A percentile compares a stretch with the other conserved stretches of the same genome.
Evolutionary conservation across 192 early-diverging fungal genomes (phyloP).

Genomic region (Mortierella hygrophila): DNA sequence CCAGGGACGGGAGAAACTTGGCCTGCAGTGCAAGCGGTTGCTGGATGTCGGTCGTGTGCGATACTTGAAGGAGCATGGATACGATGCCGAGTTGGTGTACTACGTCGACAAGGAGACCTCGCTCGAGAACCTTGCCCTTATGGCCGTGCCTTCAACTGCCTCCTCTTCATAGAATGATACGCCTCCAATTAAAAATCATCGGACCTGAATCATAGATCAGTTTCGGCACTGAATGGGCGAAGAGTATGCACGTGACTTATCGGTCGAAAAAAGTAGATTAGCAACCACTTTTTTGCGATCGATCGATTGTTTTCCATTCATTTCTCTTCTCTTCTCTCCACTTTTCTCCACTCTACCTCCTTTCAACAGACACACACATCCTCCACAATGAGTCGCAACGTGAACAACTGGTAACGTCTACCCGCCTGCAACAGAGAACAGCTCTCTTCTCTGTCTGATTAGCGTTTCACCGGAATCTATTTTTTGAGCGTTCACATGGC

Average conservation of each 20-base stretch:
- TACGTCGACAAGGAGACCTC: conserved; percentile 74
- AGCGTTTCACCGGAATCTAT: neutral
- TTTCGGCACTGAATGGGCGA: neutral
- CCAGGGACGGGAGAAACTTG: conserved; percentile 71
- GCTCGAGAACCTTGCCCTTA: conserved; percentile 82
- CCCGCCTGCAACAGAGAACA: neutral
- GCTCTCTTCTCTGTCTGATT: neutral
- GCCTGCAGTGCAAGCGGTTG: conserved; percentile 82
- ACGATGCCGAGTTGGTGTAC: conserved; percentile 79
- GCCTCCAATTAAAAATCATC: neutral
- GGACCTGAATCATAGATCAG: neutral
- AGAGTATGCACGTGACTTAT: neutral
- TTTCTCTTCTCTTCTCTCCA: conserved; percentile 15
- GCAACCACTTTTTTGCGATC: conserved; percentile 11
- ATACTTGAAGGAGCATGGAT: conserved; percentile 69
- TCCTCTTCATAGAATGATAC: neutral
- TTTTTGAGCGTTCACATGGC: neutral
- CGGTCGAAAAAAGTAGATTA: neutral
- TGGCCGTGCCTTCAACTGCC: conserved; percentile 57
- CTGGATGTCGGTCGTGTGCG: conserved; percentile 78
- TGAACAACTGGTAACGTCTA: conserved; percentile 53
- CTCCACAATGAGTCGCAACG: conserved; percentile 23
- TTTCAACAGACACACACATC: neutral
- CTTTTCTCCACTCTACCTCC: neutral
- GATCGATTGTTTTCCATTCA: conserved; percentile 41